Evolutionary conservation across 371 early-diverging fungal species (phyloP), one percentile per base, ranked within the genome.

Genomic region (Smittium culicis): DNA sequence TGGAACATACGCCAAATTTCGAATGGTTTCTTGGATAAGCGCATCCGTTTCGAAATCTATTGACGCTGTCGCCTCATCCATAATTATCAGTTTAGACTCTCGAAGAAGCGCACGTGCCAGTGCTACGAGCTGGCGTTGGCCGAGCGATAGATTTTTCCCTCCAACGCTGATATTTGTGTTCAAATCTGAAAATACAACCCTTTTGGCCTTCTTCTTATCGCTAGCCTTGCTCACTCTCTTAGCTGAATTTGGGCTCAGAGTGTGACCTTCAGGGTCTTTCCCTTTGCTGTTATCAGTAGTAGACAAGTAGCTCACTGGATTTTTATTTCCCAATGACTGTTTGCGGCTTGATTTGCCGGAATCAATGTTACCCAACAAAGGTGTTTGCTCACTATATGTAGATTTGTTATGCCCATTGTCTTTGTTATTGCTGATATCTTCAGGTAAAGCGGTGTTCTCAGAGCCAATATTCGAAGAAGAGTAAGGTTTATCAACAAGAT

Each of bases 11-110:
- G 67, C 73, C 63, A 86, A 82, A 1, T 77, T 68, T 27, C 90
- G 80, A 54, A 96, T 92, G 2, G 89, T 86, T 55, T 72, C 56
- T 72, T 86, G 88, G 56, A 87, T 88, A 57, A 73, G 75, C 20
- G 69, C 67, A 66, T 88, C 87, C 0, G 87, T 84, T 54, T 80
- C 79, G 68, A 82, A 83, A 69, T 93, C 93, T 34, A 93, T 84
- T 2, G 82, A 87, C 0, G 94, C 89, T 0, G 93, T 93, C 0
- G 94, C 91, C 75, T 93, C 92, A 68, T 94, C 94, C 76, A 95
- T 75, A 63, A 95, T 81, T 35, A 93, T 89, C 66, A 88, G 79
- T 34, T 82, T 68, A 8, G 88, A 82, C 66, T 84, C 81, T 69
- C 86, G 84, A 28, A 93, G 77, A 54, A 93, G 71, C 0, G 93